phyloP scores from a whole-genome alignment of 192 early-diverging fungal genomes.

The Backusella mclennaniae region DNA sequence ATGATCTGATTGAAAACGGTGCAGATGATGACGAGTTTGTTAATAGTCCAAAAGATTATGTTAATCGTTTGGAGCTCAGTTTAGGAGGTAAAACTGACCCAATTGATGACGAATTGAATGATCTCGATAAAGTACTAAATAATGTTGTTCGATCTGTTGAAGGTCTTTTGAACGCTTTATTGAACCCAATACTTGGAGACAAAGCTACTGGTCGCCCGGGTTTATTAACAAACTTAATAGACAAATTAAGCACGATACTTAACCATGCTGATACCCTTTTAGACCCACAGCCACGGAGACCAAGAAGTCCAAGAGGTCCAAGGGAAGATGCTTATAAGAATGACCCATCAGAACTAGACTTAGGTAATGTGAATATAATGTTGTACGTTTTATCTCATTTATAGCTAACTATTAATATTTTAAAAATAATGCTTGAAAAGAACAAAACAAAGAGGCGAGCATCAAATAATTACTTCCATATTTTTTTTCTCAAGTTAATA shows the following conservation, averaged over 20 bases:
- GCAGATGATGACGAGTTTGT: neutral
- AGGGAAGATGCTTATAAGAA: neutral
- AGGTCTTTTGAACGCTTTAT: neutral
- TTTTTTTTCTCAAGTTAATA: neutral
- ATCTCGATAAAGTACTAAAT: neutral
- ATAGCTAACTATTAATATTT: neutral
- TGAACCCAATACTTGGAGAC: neutral
- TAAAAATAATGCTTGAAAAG: neutral
- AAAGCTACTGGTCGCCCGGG: neutral
- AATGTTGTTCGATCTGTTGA: neutral
- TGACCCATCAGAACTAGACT: neutral
- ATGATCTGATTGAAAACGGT: neutral
- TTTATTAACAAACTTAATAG: neutral
- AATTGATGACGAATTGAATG: neutral
- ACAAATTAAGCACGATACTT: neutral
- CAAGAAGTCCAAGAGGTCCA: neutral
- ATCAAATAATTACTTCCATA: neutral
- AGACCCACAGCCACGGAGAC: neutral
- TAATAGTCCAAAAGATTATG: neutral
- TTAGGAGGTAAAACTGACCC: neutral
- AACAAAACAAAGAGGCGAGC: neutral
- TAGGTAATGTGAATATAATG: neutral
- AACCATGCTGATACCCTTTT: neutral
- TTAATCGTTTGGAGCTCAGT: neutral
- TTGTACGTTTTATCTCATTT: neutral